phyloP scores from a whole-genome alignment of 73 alveolate species.

The Paraurostyla sp. region DNA sequence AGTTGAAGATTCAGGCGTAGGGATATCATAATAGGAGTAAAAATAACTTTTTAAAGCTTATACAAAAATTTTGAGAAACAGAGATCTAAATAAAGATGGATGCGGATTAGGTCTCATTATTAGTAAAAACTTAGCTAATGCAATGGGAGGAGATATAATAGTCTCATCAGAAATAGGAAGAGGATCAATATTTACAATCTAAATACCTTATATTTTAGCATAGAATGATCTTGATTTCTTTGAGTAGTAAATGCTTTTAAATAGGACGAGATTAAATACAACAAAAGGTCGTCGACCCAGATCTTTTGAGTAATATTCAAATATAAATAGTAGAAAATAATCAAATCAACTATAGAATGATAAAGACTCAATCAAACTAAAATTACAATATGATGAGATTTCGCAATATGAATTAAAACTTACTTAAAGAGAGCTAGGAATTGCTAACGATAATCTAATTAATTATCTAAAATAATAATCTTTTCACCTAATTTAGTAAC shows the following conservation, averaged over 20 bases:
- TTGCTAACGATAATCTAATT: no score
- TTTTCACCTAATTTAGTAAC: no score
- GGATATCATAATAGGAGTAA: background rate
- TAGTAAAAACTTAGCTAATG: conserved; percentile 20
- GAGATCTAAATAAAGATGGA: conserved; percentile 33
- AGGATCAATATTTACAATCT: conserved; percentile 54
- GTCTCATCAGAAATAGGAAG: background rate
- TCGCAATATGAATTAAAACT: no score
- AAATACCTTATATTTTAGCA: background rate
- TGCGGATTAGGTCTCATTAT: conserved; percentile 63
- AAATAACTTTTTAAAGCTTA: conserved; percentile 9
- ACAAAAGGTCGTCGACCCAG: no score
- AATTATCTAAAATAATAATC: no score
- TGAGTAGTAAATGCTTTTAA: background rate
- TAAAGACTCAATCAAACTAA: no score
- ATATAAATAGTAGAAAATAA: no score
- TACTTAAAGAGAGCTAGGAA: no score
- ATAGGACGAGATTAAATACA: no score
- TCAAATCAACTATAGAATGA: no score
- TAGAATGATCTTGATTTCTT: background rate
- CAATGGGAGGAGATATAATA: conserved; percentile 56
- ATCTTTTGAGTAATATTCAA: no score
- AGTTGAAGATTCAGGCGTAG: conserved; percentile 62
- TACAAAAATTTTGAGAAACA: background rate
- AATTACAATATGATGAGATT: no score